Evolutionary conservation across 139 green algal species (phyloP), one percentile per base, ranked within the genome.

Genomic region (Trebouxia sp.): DNA sequence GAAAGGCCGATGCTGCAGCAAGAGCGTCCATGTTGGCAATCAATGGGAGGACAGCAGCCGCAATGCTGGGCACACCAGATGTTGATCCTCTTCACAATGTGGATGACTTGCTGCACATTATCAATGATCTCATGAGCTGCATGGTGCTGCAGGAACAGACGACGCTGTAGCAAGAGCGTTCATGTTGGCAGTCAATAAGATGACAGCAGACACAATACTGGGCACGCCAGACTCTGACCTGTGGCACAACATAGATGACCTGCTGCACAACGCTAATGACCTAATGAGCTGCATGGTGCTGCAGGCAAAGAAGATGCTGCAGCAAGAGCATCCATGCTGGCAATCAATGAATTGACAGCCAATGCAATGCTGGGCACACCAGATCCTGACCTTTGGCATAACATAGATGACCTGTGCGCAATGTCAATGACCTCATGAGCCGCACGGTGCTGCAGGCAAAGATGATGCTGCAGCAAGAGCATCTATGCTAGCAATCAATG

Each of bases 401-500:
- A 12, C n/a, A 20, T 14, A 15, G n/a, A 20, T 1, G 1, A 66
- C 17, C 17, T 35, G 4, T 39, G 26, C 15, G 55, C 24, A 66
- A 8, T 22, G 11, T 28, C 8, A 2, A 65, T 1, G 43, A 77
- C 39, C 38, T 77, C 26, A n/a, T n/a, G n/a, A n/a, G n/a, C n/a
- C n/a, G n/a, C n/a, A n/a, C n/a, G n/a, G n/a, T n/a, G n/a, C n/a
- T n/a, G n/a, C n/a, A n/a, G n/a, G 62, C 35, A 72, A 35, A 43
- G 62, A 45, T 45, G 62, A 32, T 30, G 47, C 47, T 53, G 62
- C 62, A 45, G 62, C 62, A 43, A 20, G 32, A 28, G 62, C 62
- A 24, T 53, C 69, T 41, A 56, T 77, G 69, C 41, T 77, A 24
- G 69, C 69, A 39, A 77, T 77, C n/a, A 77, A 77, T n/a, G 41